These are phyloP conservation scores for Grammothele lineata DNA, from an alignment of 768 basidiomycete species.

Conservation along the genomic window DNA sequence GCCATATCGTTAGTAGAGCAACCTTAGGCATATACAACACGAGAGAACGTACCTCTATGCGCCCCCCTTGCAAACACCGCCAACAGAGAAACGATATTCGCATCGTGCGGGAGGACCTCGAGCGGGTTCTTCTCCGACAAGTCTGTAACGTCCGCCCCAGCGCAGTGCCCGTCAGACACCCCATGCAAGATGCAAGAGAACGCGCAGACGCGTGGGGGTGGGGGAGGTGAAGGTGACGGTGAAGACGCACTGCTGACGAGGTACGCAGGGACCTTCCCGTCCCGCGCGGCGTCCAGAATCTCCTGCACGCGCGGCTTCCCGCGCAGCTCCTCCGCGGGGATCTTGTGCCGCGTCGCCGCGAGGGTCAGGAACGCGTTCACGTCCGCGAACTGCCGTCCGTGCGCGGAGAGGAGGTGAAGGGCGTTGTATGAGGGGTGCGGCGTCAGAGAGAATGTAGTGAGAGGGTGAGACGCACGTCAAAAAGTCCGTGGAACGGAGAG, in stretches of 20 bases:
- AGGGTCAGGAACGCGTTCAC: conserved; percentile 85
- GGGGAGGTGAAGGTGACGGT: not conserved
- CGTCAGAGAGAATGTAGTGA: not conserved
- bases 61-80: conserved; percentile 65
- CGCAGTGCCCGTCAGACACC: conserved; percentile 9
- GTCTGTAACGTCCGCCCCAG: too few relatives aligned
- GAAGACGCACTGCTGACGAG: conserved; percentile 69
- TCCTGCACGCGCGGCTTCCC: conserved; percentile 58
- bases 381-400: conserved; percentile 59
- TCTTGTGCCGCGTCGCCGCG: conserved; percentile 74
- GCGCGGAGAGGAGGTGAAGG: not conserved
- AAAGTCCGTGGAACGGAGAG: conserved; percentile 49
- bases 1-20: not conserved
- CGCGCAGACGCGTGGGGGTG: too few relatives aligned
- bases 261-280: conserved; percentile 67
- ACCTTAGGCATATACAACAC: not conserved
- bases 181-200: not conserved
- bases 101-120: conserved; percentile 55
- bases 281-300: conserved; percentile 70
- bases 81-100: conserved; percentile 59
- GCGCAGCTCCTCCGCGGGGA: conserved; percentile 54
- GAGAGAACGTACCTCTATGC: conserved; percentile 55
- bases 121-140: conserved; percentile 84
- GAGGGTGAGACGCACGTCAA: conserved; percentile 53
- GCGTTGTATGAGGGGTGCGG: not conserved